phyloP scores from a whole-genome alignment of 371 early-diverging fungal species.

The Rhizopus arrhizus region DNA sequence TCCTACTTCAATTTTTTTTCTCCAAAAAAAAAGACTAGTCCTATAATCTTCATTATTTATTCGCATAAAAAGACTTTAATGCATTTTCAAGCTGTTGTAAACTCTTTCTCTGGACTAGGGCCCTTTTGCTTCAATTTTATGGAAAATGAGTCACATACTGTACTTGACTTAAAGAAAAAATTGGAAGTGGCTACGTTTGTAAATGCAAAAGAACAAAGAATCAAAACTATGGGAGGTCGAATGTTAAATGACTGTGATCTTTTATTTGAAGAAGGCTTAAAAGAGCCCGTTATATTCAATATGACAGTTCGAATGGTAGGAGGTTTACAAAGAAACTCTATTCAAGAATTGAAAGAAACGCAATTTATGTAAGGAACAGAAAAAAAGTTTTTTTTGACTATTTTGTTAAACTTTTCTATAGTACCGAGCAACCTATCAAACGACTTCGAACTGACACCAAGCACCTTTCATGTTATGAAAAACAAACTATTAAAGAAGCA shows the following conservation, averaged over 20 bases:
- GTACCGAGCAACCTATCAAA: background rate
- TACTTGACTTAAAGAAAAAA: constrained; percentile 20
- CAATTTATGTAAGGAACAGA: background rate
- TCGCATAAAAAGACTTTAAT: constrained; percentile 3
- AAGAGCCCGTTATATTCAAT: constrained; percentile 20
- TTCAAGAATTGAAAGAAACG: background rate
- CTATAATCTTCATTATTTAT: too few species aligned
- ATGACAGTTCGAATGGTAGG: constrained; percentile 22
- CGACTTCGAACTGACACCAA: background rate
- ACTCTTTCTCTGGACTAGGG: constrained; percentile 29
- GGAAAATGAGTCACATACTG: constrained; percentile 11
- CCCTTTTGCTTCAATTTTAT: constrained; percentile 24
- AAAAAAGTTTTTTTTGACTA: background rate
- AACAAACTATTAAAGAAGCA: background rate
- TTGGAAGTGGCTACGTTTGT: constrained; percentile 13
- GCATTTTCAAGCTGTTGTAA: constrained; percentile 29
- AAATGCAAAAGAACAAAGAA: constrained; percentile 20
- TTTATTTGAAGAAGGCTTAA: constrained; percentile 11
- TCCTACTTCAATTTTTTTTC: too few species aligned
- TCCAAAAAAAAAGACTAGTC: too few species aligned
- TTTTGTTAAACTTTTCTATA: background rate
- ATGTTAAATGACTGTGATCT: constrained; percentile 21
- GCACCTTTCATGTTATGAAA: background rate
- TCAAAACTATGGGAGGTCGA: constrained; percentile 23
- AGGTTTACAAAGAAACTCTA: constrained; percentile 3